Percentiles rank a stretch among this genome's conserved stretches.
phyloP scores from a whole-genome alignment of 345 rosid genomes.

The Barbarea vulgaris region DNA sequence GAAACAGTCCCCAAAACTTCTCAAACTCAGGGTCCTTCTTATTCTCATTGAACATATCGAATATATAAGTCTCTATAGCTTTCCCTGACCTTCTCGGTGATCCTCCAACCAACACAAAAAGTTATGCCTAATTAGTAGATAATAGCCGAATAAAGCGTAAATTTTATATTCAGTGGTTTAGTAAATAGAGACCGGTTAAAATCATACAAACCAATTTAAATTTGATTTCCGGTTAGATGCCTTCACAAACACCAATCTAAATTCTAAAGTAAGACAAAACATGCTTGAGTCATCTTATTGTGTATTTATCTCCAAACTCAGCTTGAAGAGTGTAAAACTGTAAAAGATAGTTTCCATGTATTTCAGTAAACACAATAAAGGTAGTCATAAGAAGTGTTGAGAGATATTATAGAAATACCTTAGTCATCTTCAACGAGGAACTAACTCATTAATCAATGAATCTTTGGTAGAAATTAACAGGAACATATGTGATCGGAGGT shows the following conservation, averaged over 20 bases:
- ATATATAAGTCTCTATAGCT: constrained; percentile 41
- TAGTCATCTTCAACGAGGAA: constrained; percentile 25
- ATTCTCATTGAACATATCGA: constrained; percentile 48
- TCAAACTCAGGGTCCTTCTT: constrained; percentile 5
- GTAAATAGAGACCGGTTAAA: neutral
- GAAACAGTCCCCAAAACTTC: constrained; percentile 39
- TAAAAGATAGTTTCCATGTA: neutral
- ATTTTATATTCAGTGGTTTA: neutral
- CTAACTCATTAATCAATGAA: neutral
- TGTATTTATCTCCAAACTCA: neutral
- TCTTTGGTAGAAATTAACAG: constrained; percentile 7
- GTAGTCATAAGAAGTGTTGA: neutral
- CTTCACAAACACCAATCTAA: neutral
- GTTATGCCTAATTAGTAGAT: neutral
- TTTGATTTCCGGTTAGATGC: neutral
- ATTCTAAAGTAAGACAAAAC: neutral
- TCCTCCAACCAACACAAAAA: constrained; percentile 12
- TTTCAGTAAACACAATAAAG: neutral
- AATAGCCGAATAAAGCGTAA: neutral
- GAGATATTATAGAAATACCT: neutral
- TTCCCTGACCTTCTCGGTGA: constrained; percentile 43
- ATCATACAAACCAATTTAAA: neutral
- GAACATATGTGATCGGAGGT: neutral
- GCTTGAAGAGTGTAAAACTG: neutral
- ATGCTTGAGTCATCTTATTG: no score